phyloP scores from a whole-genome alignment of 176 grass and related monocot species.

The Pontederia paniculata region DNA sequence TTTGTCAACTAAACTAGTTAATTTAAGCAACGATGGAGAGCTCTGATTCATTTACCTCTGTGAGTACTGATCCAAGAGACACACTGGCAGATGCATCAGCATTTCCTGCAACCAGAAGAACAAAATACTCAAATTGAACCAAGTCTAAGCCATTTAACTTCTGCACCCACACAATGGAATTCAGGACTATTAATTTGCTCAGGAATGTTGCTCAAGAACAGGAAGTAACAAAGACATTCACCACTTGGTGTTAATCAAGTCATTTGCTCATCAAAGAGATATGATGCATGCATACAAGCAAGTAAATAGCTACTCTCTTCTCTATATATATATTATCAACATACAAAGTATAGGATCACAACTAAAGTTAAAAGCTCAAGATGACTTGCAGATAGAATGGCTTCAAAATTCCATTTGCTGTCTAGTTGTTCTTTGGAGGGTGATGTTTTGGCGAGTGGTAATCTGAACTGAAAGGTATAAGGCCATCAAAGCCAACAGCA shows the following conservation, averaged over 20 bases:
- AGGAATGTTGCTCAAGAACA: neutral
- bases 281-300: no score
- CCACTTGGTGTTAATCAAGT: no score
- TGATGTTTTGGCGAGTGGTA: constrained; percentile 37
- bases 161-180: neutral
- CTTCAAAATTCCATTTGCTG: constrained; percentile 29
- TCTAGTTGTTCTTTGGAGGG: constrained; percentile 64
- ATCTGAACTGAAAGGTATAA: constrained; percentile 28
- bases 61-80: neutral
- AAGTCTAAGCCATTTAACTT: neutral
- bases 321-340: neutral
- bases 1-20: neutral
- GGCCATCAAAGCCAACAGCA: constrained; percentile 22
- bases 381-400: neutral
- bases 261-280: no score
- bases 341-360: neutral
- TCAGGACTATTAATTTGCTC: neutral
- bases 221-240: neutral
- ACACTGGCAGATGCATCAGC: neutral
- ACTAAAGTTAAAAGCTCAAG: neutral
- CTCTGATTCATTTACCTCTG: neutral
- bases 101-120: constrained; percentile 9
- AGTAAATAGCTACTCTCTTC: no score
- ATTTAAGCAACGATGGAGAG: neutral
- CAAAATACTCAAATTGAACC: neutral